Evolutionary conservation across 2,329 filamentous ascomycete genomes (phyloP).

Genomic region (Cryphonectria japonica): DNA sequence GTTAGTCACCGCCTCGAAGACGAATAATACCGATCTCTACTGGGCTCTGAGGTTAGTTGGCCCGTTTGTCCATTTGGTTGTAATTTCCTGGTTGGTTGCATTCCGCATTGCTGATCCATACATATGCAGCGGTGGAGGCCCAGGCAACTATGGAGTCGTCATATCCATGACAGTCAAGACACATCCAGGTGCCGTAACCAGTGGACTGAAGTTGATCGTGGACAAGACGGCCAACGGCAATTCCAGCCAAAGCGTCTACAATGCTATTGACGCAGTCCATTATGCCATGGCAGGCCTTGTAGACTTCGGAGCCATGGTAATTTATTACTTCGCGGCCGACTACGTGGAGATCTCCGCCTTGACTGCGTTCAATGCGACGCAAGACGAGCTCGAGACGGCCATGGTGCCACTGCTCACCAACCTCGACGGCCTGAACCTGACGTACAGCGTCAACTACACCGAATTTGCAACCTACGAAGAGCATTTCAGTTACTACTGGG

Average conservation of each 20-base stretch:
- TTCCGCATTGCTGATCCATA: not conserved
- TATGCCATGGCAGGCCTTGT: constrained; percentile 33
- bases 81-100: not conserved
- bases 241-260: constrained; percentile 30
- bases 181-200: constrained; percentile 31
- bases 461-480: constrained; percentile 37
- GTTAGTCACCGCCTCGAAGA: constrained; percentile 44
- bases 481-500: constrained; percentile 42
- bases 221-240: constrained; percentile 22
- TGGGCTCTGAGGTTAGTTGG: constrained; percentile 46
- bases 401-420: constrained; percentile 38
- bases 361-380: constrained; percentile 38
- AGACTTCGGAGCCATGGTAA: constrained; percentile 36
- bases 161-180: constrained; percentile 35
- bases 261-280: constrained; percentile 34
- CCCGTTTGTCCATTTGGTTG: not conserved
- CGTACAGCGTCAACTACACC: constrained; percentile 33
- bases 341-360: constrained; percentile 33
- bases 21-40: constrained; percentile 51
- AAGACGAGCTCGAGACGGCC: constrained; percentile 33
- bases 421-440: constrained; percentile 34
- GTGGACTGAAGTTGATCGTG: constrained; percentile 32
- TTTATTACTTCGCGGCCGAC: constrained; percentile 33
- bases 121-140: constrained; percentile 44
- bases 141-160: constrained; percentile 43